A percentile compares a stretch with the other conserved stretches of the same genome.
These are phyloP conservation scores for Inga laurina DNA, from an alignment of 306 rosid genomes.

Conservation along the genomic window DNA sequence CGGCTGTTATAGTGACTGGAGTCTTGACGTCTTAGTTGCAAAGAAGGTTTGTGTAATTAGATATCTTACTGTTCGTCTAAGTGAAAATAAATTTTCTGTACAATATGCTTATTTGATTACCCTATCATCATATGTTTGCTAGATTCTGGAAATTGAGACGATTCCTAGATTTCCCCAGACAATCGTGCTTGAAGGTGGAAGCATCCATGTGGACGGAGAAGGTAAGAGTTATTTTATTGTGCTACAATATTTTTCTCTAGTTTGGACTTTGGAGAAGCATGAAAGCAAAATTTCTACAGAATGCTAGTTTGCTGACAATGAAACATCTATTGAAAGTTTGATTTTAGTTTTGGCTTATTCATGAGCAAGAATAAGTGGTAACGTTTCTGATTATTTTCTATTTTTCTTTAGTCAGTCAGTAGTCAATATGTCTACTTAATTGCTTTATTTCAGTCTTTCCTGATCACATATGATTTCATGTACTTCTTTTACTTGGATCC, in stretches of 20 bases:
- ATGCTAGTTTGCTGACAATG: not conserved
- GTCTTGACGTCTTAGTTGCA: conserved; percentile 67
- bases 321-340: conserved; percentile 1
- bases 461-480: not conserved
- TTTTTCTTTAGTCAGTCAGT: conserved; percentile 15
- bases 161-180: conserved; percentile 71
- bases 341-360: conserved; percentile 22
- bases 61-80: not conserved
- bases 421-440: not conserved
- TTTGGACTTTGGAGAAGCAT: not conserved
- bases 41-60: conserved; percentile 55
- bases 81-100: not conserved
- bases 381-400: conserved; percentile 15
- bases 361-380: conserved; percentile 2
- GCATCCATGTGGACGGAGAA: conserved; percentile 99
- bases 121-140: conserved; percentile 28
- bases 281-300: not conserved
- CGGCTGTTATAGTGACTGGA: conserved; percentile 88
- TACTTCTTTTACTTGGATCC: conserved; percentile 5
- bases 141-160: conserved; percentile 77
- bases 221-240: conserved; percentile 45
- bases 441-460: not conserved
- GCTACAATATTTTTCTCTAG: not conserved
- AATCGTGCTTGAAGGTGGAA: conserved; percentile 92
- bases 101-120: conserved; percentile 18